Percentiles rank a stretch among this genome's conserved stretches.
phyloP scores from a whole-genome alignment of 768 basidiomycete genomes.

The Trametopsis cervina region DNA sequence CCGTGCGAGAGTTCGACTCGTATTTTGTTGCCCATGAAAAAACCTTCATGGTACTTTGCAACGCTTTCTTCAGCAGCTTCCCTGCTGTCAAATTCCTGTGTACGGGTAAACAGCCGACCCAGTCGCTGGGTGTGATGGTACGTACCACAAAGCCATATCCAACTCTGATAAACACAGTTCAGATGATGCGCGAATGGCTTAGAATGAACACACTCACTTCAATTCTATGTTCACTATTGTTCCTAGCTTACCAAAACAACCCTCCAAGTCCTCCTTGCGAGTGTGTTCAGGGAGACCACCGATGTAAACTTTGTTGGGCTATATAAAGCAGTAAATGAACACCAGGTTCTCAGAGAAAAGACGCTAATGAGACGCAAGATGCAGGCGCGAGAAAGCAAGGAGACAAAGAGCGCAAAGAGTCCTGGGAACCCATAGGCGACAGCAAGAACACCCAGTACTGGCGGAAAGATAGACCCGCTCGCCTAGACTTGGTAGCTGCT shows the following conservation, averaged over 20 bases:
- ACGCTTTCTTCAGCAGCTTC: conserved; percentile 85
- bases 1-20: conserved; percentile 83
- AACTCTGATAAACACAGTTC: conserved; percentile 45
- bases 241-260: conserved; percentile 83
- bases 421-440: background rate
- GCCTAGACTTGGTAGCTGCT: background rate
- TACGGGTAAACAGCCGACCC: conserved; percentile 3
- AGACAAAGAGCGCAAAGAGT: conserved; percentile 7
- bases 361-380: conserved; percentile 7
- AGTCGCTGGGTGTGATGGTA: conserved; percentile 6
- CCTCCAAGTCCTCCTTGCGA: conserved; percentile 76
- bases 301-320: conserved; percentile 93
- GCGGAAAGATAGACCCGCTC: conserved; percentile 4
- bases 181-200: conserved; percentile 15
- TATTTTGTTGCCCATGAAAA: conserved; percentile 90
- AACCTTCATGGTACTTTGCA: conserved; percentile 82
- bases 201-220: conserved; percentile 48
- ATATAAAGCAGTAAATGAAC: conserved; percentile 58
- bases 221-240: conserved; percentile 70
- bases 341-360: conserved; percentile 10
- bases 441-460: conserved; percentile 5
- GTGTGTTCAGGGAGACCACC: conserved; percentile 86
- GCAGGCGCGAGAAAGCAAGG: background rate
- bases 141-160: conserved; percentile 90
- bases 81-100: conserved; percentile 74